Base-by-base conservation (phyloP, 495 filamentous ascomycete genomes). In the Tuber magnatum region DNA sequence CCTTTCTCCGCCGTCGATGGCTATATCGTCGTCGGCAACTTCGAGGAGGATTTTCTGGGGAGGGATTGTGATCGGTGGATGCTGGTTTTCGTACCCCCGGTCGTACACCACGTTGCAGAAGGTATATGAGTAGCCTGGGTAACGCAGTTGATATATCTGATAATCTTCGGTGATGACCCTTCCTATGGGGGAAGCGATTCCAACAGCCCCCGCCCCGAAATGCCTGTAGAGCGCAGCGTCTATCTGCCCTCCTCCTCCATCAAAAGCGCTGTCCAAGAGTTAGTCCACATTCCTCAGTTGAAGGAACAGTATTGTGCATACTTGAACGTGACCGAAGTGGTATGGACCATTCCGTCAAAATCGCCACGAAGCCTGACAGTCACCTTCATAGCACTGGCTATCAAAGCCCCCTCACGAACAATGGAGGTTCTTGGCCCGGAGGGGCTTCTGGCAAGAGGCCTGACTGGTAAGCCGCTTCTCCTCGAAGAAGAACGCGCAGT, bases 71-170 rank as follows among this genome's bases (percentile, higher is more conserved):
- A 79, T 75, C 3, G 72, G 56, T 28, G 76, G 61, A n/a, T 79
- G 77, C 20, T 70, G 71, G 24, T 75, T 38, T 42, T 79, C 32
- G 42, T 79, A 76, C 39, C 72, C 72, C 18, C 77, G 77, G 18
- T 73, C 40, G 61, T 79, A 79, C 32, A 79, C 77, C 20, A 79
- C 77, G 70, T 79, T 71, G 61, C 77, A 79, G 40, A 79, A 79
- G 6, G 77, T 70, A 35, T 76, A 72, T 38, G 76, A 75, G 28
- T 71, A 65, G 9, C 77, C 77, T 1, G 70, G 77, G 44, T 75
- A 79, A 20, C 72, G 70, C 16, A 79, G 73, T 35, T 79, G 77
- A 18, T 79, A 79, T 18, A 79, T 79, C 32, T 79, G 77, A 73
- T 77, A 79, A 48, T 79, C 77, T 28, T 79, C 76, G 38, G 72